Conservation (phyloP, 108 stramenopile species). For the Cyclotella cryptica region DNA sequence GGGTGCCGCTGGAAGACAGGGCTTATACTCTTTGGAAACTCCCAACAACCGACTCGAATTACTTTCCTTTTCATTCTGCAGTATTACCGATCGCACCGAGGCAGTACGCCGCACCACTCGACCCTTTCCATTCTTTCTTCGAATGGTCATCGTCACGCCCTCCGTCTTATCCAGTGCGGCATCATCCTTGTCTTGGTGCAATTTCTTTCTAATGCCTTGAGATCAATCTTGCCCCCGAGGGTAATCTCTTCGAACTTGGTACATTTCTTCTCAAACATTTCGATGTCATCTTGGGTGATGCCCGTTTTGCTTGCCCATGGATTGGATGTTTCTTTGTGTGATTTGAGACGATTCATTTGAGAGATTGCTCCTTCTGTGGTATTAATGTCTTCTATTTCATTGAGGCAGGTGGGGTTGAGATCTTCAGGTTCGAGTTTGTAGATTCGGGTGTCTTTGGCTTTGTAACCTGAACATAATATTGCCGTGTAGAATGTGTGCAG, state of each 20-base stretch:
- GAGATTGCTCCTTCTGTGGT: slow-evolving; percentile 43
- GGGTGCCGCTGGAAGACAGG: slow-evolving; percentile 16
- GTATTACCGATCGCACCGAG: slow-evolving; percentile 24
- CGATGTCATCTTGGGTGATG: slow-evolving; percentile 43
- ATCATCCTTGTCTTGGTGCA: slow-evolving; percentile 46
- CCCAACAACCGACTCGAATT: slow-evolving; percentile 18
- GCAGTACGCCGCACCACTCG: slow-evolving; percentile 27
- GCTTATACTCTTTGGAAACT: slow-evolving; percentile 33
- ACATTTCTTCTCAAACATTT: slow-evolving; percentile 52
- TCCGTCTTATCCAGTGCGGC: slow-evolving; percentile 25
- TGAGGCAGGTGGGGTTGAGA: slow-evolving; percentile 36
- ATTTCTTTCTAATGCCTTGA: slow-evolving; percentile 40
- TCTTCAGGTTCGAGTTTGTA: slow-evolving; percentile 59
- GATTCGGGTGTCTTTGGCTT: slow-evolving; percentile 28
- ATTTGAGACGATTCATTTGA: slow-evolving; percentile 38
- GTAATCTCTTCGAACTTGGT: slow-evolving; percentile 38
- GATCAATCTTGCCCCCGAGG: slow-evolving; percentile 45
- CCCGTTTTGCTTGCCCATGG: slow-evolving; percentile 41
- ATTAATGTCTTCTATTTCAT: slow-evolving; percentile 59
- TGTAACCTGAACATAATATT: slow-evolving; percentile 26
- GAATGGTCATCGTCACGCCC: slow-evolving; percentile 16
- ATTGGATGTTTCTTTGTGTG: slow-evolving; percentile 14
- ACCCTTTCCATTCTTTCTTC: slow-evolving; percentile 23
- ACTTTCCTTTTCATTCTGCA: slow-evolving; percentile 19
- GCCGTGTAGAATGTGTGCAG: background rate